Evolutionary conservation across 192 early-diverging fungal genomes (phyloP).

Genomic region (Phlyctochytrium planicorne): DNA sequence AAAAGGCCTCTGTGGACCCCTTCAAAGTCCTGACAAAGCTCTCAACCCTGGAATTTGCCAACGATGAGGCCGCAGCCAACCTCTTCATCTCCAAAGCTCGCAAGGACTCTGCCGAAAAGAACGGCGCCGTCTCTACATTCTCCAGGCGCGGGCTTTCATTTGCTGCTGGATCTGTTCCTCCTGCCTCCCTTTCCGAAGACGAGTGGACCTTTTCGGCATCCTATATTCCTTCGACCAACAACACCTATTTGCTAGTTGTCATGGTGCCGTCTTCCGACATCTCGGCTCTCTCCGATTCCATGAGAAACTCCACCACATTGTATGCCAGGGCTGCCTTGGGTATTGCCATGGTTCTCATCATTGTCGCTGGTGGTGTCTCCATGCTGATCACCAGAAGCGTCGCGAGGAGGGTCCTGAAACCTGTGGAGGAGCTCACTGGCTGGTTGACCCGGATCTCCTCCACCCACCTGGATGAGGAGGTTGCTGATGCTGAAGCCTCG

Average conservation of each 20-base stretch:
- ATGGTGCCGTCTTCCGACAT: slow-evolving; percentile 24
- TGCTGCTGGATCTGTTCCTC: not conserved
- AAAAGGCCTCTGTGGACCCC: slow-evolving; percentile 1
- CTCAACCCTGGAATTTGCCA: slow-evolving; percentile 12
- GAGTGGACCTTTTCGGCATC: slow-evolving; percentile 19
- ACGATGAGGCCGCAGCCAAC: slow-evolving; percentile 2
- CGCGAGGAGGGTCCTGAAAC: slow-evolving; percentile 9
- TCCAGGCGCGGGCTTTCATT: not conserved
- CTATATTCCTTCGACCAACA: not conserved
- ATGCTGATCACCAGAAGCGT: slow-evolving; percentile 9
- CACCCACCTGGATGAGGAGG: slow-evolving; percentile 12
- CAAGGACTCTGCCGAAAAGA: not conserved
- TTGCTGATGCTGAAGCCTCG: slow-evolving; percentile 1
- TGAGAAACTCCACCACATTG: not conserved
- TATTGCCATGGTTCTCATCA: not conserved
- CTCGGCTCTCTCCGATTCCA: slow-evolving; percentile 3
- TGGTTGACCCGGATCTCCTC: not conserved
- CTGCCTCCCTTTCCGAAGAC: not conserved
- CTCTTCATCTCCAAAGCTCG: slow-evolving; percentile 5
- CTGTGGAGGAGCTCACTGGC: slow-evolving; percentile 14
- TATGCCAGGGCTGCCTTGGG: not conserved
- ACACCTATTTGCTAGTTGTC: slow-evolving; percentile 15
- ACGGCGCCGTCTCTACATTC: not conserved
- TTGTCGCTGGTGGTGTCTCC: not conserved
- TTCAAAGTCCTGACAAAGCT: slow-evolving; percentile 9